A percentile compares a stretch with the other conserved stretches of the same genome.
phyloP scores from a whole-genome alignment of 257 asterid species.

The Capsicum rhomboideum region DNA sequence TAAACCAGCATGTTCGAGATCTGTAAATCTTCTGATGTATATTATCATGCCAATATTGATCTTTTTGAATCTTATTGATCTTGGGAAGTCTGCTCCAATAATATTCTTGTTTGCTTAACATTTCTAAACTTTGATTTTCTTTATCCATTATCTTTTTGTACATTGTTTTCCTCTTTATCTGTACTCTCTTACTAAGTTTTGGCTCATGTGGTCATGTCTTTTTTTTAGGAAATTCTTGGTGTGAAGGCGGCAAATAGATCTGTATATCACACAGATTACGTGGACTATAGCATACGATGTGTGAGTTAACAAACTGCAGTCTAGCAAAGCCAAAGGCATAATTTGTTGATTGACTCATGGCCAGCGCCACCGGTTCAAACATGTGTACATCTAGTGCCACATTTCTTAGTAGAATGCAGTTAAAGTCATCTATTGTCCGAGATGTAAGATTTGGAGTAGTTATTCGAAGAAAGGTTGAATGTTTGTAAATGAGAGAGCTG shows the following conservation, averaged over 20 bases:
- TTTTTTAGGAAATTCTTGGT: not conserved
- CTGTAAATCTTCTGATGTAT: not conserved
- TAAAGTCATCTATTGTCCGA: not conserved
- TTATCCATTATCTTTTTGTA: not conserved
- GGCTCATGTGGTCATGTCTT: not conserved
- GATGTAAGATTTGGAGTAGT: constrained; percentile 9
- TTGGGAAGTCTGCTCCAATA: not conserved
- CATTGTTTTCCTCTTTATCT: not conserved
- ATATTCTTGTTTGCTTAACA: not conserved
- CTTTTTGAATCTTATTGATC: not conserved
- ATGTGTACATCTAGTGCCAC: not conserved
- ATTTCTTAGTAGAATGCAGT: not conserved
- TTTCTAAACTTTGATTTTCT: not conserved
- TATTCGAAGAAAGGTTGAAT: constrained; percentile 13
- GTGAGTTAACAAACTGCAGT: not conserved
- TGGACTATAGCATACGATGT: not conserved
- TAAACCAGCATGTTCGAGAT: not conserved
- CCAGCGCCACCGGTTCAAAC: not conserved
- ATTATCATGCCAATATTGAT: not conserved
- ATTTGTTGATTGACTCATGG: not conserved
- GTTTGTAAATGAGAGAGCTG: not conserved
- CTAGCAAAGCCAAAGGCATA: not conserved
- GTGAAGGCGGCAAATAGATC: not conserved
- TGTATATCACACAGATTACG: not conserved
- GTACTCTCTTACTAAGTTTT: not conserved